These are phyloP conservation scores for Fusarium pseudonygamai DNA, from an alignment of 2,329 filamentous ascomycete species.

Conservation along the genomic window DNA sequence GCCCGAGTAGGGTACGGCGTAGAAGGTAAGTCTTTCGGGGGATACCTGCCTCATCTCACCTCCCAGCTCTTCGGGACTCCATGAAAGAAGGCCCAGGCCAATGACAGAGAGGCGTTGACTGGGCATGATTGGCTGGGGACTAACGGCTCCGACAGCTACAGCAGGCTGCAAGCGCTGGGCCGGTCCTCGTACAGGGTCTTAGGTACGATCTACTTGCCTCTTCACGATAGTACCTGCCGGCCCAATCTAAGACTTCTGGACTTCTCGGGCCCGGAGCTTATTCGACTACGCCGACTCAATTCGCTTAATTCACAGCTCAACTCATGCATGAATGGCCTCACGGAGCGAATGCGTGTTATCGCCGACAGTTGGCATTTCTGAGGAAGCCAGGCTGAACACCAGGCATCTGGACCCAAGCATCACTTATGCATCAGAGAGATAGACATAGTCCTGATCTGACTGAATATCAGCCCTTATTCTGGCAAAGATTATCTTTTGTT, in stretches of 20 bases:
- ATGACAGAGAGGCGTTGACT: conserved; percentile 9
- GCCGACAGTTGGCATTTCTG: not conserved
- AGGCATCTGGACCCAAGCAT: not conserved
- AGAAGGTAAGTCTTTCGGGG: conserved; percentile 7
- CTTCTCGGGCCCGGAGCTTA: conserved; percentile 23
- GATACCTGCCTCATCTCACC: conserved; percentile 17
- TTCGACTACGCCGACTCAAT: conserved; percentile 21
- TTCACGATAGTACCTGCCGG: not conserved
- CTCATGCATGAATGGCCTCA: conserved; percentile 9
- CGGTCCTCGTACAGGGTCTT: conserved; percentile 1
- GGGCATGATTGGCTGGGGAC: conserved; percentile 1
- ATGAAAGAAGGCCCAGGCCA: conserved; percentile 2
- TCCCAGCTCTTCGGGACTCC: conserved; percentile 15
- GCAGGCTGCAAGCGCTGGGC: conserved; percentile 33
- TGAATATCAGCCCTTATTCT: not conserved
- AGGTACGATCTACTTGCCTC: conserved; percentile 6
- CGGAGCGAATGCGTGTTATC: not conserved
- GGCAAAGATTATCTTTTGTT: conserved; percentile 5
- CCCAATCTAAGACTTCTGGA: conserved; percentile 12
- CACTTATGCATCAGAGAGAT: not conserved
- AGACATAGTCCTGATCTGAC: not conserved
- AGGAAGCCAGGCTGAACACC: not conserved
- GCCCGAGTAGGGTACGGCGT: conserved; percentile 9
- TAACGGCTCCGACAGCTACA: conserved; percentile 37
- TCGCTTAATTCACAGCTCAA: not conserved